phyloP scores from a whole-genome alignment of 2,329 filamentous ascomycete genomes.

The Scorias spongiosa region DNA sequence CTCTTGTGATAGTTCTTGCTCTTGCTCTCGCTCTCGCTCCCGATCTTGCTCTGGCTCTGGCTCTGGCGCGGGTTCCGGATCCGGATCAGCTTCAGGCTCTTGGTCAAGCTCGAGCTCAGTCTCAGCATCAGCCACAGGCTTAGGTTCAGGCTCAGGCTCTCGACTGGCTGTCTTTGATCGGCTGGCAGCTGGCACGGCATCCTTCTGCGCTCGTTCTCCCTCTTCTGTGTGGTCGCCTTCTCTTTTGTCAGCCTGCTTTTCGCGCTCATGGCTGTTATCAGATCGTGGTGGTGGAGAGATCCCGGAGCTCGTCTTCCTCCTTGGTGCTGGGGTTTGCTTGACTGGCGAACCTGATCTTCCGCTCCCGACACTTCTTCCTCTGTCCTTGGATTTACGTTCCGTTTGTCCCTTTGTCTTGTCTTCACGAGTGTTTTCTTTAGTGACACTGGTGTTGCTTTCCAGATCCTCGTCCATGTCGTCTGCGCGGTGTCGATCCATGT shows the following conservation, averaged over 20 bases:
- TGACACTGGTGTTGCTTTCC: conserved; percentile 1
- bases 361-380: conserved; percentile 3
- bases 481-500: conserved; percentile 15
- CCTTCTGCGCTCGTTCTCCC: too few species aligned
- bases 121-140: not conserved
- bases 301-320: not conserved
- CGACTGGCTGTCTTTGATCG: too few species aligned
- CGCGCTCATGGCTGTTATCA: not conserved
- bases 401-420: conserved; percentile 3
- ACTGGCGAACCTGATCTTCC: not conserved
- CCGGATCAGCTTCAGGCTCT: too few species aligned
- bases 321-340: not conserved
- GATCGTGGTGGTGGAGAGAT: not conserved
- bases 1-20: too few species aligned
- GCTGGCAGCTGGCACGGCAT: too few species aligned
- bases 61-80: too few species aligned
- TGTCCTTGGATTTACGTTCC: conserved; percentile 2
- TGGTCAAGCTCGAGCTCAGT: too few species aligned
- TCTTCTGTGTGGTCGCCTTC: too few species aligned
- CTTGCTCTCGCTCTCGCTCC: too few species aligned
- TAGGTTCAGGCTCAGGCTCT: conserved; percentile 1
- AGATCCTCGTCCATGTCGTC: conserved; percentile 21
- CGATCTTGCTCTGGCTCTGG: too few species aligned
- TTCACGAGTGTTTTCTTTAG: conserved; percentile 3
- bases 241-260: too few species aligned